Base-by-base conservation (phyloP, 495 filamentous ascomycete genomes). In the Xylaria acuta region DNA sequence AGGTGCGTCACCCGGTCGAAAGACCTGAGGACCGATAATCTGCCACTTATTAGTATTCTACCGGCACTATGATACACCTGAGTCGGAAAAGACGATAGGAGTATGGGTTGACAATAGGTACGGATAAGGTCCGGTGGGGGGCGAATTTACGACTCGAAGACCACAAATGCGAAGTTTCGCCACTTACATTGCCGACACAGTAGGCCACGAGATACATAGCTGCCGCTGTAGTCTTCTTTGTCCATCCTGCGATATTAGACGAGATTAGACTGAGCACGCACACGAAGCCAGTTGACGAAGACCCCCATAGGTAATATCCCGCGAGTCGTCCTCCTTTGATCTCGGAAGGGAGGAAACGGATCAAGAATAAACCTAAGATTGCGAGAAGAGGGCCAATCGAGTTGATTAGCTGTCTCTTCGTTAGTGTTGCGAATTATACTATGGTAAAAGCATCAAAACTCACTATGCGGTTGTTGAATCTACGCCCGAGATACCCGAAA, bases 141-240 rank as follows among this genome's bases (percentile, higher is more conserved):
- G 27, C 1, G 9, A 43, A 30, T 41, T n/a, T 22, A 34, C 16
- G 7, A 36, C 18, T 22, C 2, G 34, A 72, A 41, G 49, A 36
- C 20, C 27, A 68, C 62, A n/a, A n/a, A 58, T 63, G 51, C 43
- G 70, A 77, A 60, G 74, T 71, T 49, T 74, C 76, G 77, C 82
- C 84, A 51, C 89, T 84, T 68, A 88, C 88, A 64, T 90, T 90
- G 2, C 89, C 88, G 0, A 83, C 84, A 72, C 89, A 91, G 71
- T 92, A 92, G 1, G 84, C 86, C 53, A 92, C 89, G n/a, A 94
- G 78, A 70, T 91, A 92, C 64, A 94, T 77, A 0, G 90, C 90
- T 0, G 90, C 90, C 8, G 92, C 88, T 0, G 91, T 93, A 0
- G 91, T 93, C 79, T 92, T 93, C 82, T 93, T 92, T 12, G 91